Percentiles rank a stretch among this genome's conserved stretches.
These are phyloP conservation scores for Cornus kousa DNA, from an alignment of 148 eudicot genomes.

Conservation along the genomic window DNA sequence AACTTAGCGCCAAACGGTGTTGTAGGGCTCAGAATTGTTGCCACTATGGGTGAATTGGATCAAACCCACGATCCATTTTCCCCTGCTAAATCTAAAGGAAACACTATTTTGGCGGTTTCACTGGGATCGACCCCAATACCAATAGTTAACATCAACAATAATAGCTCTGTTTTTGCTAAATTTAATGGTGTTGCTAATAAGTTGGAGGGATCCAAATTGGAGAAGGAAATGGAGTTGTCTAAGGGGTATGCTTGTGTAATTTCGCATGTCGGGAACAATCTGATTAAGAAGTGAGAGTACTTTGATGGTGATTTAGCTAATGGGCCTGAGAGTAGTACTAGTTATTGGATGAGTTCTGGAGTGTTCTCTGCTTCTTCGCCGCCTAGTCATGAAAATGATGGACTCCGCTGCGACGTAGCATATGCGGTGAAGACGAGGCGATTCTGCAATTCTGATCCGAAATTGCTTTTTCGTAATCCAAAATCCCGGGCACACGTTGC, in stretches of 20 bases:
- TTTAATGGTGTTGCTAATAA: background rate
- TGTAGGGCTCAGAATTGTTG: constrained; percentile 40
- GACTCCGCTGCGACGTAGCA: background rate
- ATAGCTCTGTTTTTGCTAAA: background rate
- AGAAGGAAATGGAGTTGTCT: constrained; percentile 38
- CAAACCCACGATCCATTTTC: constrained; percentile 6
- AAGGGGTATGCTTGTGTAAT: constrained; percentile 58
- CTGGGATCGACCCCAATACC: constrained; percentile 41
- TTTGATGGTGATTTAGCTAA: constrained; percentile 32
- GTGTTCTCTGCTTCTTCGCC: constrained; percentile 16
- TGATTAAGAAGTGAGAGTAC: constrained; percentile 47
- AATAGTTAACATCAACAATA: constrained; percentile 8
- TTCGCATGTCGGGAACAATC: constrained; percentile 45
- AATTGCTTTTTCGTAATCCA: no score
- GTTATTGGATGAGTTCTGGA: constrained; percentile 7
- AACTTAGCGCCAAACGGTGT: constrained; percentile 27
- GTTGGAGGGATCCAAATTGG: constrained; percentile 5
- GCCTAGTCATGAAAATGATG: constrained; percentile 4
- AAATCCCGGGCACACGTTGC: no score
- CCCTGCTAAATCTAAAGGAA: background rate
- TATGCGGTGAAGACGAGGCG: no score
- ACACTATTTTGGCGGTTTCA: constrained; percentile 20
- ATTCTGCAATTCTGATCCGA: no score
- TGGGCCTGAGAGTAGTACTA: constrained; percentile 14
- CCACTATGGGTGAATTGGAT: constrained; percentile 26